Conservation (phyloP, 1,284 basidiomycete genomes). For the Ceratobasidium papillatum region DNA sequence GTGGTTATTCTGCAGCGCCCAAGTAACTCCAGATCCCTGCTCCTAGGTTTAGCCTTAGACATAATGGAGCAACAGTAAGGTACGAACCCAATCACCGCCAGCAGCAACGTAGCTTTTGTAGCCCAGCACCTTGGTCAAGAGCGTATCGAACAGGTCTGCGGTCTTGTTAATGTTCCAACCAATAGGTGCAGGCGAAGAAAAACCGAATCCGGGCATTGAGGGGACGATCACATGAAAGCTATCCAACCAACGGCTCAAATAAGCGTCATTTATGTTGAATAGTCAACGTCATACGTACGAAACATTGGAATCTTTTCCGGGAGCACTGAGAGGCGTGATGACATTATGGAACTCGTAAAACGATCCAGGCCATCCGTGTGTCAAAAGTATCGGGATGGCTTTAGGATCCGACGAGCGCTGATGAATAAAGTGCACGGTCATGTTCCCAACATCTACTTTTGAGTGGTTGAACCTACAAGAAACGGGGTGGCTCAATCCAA, state of each 20-base stretch:
- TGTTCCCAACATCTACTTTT: constrained; percentile 4
- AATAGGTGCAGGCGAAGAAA: constrained; percentile 35
- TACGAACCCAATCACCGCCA: constrained; percentile 40
- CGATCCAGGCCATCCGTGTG: constrained; percentile 42
- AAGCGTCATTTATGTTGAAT: no score
- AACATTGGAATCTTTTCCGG: neutral
- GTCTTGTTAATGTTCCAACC: constrained; percentile 40
- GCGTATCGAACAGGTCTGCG: constrained; percentile 39
- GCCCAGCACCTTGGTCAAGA: constrained; percentile 37
- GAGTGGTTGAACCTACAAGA: neutral
- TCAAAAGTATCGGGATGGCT: constrained; percentile 37
- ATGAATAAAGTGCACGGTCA: constrained; percentile 40
- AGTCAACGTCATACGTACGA: neutral
- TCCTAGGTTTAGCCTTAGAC: neutral
- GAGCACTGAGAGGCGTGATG: constrained; percentile 1
- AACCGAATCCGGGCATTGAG: constrained; percentile 42
- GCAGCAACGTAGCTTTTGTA: constrained; percentile 34
- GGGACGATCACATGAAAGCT: constrained; percentile 42
- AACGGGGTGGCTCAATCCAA: neutral
- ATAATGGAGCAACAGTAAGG: neutral
- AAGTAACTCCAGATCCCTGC: constrained; percentile 37
- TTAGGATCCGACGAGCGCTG: constrained; percentile 34
- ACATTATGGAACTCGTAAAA: constrained; percentile 40
- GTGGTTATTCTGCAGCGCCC: constrained; percentile 37
- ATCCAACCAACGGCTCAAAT: no score